Base-by-base conservation (phyloP, 2,329 filamentous ascomycete species). In the Xylariaceae sp. region DNA sequence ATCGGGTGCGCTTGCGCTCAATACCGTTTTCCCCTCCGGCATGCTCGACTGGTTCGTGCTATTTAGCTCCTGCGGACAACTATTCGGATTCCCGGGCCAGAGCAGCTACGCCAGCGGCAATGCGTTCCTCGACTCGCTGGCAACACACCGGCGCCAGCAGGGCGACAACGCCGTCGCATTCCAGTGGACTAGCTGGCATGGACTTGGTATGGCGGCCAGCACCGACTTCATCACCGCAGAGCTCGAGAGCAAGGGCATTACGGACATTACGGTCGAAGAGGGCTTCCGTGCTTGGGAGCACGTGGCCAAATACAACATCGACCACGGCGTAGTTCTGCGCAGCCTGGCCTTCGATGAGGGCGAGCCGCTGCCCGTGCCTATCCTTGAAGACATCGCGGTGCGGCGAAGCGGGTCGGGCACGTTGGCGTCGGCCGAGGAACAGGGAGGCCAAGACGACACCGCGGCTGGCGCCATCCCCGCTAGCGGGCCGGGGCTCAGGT, bases 151-250 rank as follows among this genome's bases (percentile, higher is more conserved):
- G 2, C 62, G 72, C 1, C 27, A 16, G 2, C 62, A 59, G 13
- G 75, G 74, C 4, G 73, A 76, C 55, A 76, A 77, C 44, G 41
- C 72, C 1, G 58, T 76, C 13, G 69, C 74, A 0, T 68, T 79
- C 46, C 72, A 75, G 48, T 78, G 71, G 71, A 77, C 73, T 2
- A 64, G 63, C 1, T 78, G 76, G 76, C 65, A 68, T 0, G 71
- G 70, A 0, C 52, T 76, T 23, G 75, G 75, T 2, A 68, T 78
- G 65, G 72, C 68, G 0, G 64, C 50, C 18, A 52, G 50, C 13
- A 49, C 70, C 0, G 72, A 72, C 10, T 74, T 74, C 55, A 61
- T 78, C 16, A 64, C 64, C n/a, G 66, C 69, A 0, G 76, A 78
- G 57, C 60, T 78, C 4, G 61, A 69, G 15, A 67, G 59, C 49